Conservation (phyloP, 768 basidiomycete genomes). For the Bullera alba region DNA sequence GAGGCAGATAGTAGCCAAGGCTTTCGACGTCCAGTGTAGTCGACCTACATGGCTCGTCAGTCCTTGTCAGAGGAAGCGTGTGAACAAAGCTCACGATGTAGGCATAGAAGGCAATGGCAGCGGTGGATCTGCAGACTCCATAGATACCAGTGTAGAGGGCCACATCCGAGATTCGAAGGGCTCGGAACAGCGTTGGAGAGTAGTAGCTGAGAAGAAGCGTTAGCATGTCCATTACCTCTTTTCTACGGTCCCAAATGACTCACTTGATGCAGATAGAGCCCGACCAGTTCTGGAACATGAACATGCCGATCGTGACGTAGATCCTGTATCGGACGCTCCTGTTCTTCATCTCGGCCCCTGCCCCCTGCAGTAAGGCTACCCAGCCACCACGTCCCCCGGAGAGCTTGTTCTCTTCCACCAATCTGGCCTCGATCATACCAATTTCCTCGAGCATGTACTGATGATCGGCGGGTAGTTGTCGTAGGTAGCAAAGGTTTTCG, state of each 20-base stretch:
- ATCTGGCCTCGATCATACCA: constrained; percentile 8
- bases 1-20: constrained; percentile 50
- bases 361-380: constrained; percentile 20
- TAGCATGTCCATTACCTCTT: too few relatives aligned
- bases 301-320: constrained; percentile 12
- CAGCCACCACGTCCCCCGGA: constrained; percentile 15
- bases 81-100: too few relatives aligned
- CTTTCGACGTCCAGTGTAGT: constrained; percentile 48
- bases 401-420: constrained; percentile 20
- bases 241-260: too few relatives aligned
- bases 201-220: too few relatives aligned
- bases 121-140: constrained; percentile 49
- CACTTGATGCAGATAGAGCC: constrained; percentile 51
- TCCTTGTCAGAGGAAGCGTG: too few relatives aligned
- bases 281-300: constrained; percentile 31
- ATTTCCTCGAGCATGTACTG: constrained; percentile 33
- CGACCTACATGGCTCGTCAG: too few relatives aligned
- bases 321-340: constrained; percentile 25
- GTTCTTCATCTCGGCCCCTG: constrained; percentile 13
- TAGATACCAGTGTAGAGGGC: constrained; percentile 52
- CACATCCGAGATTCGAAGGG: constrained; percentile 49
- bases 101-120: constrained; percentile 21
- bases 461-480: constrained; percentile 39
- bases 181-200: constrained; percentile 52
- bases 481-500: constrained; percentile 38